Conservation (phyloP, 2,329 filamentous ascomycete species). For the Aspergillus transmontanensis region DNA sequence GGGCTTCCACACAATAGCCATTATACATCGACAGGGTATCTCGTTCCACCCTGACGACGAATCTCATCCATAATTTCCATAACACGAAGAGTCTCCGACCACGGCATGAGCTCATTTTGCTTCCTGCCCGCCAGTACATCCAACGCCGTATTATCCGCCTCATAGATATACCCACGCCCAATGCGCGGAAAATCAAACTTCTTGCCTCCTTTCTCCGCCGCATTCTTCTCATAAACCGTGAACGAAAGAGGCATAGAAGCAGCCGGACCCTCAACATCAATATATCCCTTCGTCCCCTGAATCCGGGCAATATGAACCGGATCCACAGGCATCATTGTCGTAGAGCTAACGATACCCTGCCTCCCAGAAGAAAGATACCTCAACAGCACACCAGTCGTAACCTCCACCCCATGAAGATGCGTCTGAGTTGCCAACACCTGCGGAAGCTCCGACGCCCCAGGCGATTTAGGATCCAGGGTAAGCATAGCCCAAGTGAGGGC, state of each 20-base stretch:
- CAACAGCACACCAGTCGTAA: conserved; percentile 42
- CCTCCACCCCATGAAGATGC: conserved; percentile 30
- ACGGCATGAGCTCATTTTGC: conserved; percentile 51
- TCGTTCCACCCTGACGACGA: conserved; percentile 36
- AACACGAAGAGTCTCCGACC: conserved; percentile 49
- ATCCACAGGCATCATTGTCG: conserved; percentile 24
- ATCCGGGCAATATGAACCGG: conserved; percentile 7
- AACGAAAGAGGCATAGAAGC: background rate
- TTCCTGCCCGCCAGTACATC: conserved; percentile 29
- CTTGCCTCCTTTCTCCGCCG: conserved; percentile 29
- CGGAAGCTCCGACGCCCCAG: conserved; percentile 6
- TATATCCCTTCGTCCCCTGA: conserved; percentile 23
- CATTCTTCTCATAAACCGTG: conserved; percentile 2
- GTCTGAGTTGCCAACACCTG: conserved; percentile 14
- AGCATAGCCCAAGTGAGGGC: conserved; percentile 18
- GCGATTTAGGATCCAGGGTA: conserved; percentile 7
- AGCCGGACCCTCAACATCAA: conserved; percentile 1
- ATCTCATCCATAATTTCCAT: conserved; percentile 54
- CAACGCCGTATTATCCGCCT: conserved; percentile 30
- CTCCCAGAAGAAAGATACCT: conserved; percentile 42
- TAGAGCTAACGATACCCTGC: conserved; percentile 48
- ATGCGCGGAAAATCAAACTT: conserved; percentile 17
- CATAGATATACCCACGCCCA: conserved; percentile 38
- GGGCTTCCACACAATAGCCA: background rate
- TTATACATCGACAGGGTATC: conserved; percentile 19